A percentile compares a stretch with the other conserved stretches of the same genome.
Conservation (phyloP, 1,284 basidiomycete species). For the Trichosporon sp. region DNA sequence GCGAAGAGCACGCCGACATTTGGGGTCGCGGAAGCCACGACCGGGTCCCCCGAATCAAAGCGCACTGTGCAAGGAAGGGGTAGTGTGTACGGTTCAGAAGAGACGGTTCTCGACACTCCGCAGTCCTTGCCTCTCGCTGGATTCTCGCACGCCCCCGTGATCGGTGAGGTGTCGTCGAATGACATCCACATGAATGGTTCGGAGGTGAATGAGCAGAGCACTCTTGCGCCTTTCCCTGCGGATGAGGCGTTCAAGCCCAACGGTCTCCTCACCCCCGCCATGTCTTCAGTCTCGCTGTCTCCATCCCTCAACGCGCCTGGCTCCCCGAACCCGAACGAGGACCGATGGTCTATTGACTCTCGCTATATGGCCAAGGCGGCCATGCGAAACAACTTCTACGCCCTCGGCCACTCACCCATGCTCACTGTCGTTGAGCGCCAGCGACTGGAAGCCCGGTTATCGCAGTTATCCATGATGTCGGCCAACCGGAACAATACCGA, state of each 20-base stretch:
- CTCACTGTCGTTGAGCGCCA: slow-evolving; percentile 21
- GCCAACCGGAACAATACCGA: not conserved
- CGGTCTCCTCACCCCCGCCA: slow-evolving; percentile 1
- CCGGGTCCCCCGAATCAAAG: not conserved
- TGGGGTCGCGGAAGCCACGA: not conserved
- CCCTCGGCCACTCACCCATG: slow-evolving; percentile 28
- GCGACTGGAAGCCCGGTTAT: not conserved
- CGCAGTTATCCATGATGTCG: slow-evolving; percentile 15
- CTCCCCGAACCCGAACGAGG: slow-evolving; percentile 24
- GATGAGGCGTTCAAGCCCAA: not conserved
- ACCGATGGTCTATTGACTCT: slow-evolving; percentile 25
- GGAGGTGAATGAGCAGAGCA: not conserved
- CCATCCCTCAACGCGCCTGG: slow-evolving; percentile 8
- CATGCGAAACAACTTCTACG: slow-evolving; percentile 27
- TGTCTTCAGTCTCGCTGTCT: not conserved
- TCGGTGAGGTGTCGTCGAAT: slow-evolving; percentile 10
- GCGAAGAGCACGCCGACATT: slow-evolving; percentile 11
- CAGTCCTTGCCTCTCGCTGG: slow-evolving; percentile 20
- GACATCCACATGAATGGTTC: not conserved
- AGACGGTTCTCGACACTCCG: slow-evolving; percentile 26
- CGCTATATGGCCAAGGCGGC: slow-evolving; percentile 18
- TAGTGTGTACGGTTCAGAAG: slow-evolving; percentile 21
- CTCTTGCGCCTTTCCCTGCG: not conserved
- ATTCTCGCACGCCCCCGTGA: not conserved
- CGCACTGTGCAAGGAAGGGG: slow-evolving; percentile 13